Conservation (phyloP, 768 basidiomycete genomes). For the Termitomyces sp. region DNA sequence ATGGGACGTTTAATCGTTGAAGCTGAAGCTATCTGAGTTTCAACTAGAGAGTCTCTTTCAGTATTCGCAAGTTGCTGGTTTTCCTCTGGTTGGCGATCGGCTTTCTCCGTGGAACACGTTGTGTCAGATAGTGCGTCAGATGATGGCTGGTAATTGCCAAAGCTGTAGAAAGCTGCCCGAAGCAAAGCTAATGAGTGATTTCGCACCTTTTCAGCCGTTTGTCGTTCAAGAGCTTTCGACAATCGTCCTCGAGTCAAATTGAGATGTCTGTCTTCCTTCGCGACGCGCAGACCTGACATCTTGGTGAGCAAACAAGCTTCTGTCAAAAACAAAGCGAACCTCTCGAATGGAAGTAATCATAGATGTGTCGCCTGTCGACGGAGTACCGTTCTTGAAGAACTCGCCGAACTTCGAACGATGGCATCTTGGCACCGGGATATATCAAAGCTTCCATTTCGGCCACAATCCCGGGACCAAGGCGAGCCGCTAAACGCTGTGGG, state of each 20-base stretch:
- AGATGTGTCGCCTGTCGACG: conserved; percentile 72
- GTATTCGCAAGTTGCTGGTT: background rate
- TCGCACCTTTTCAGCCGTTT: conserved; percentile 8
- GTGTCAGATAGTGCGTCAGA: background rate
- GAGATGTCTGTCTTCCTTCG: conserved; percentile 60
- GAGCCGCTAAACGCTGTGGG: conserved; percentile 64
- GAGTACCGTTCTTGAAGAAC: conserved; percentile 68
- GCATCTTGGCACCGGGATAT: conserved; percentile 73
- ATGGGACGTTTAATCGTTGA: background rate
- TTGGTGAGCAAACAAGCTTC: conserved; percentile 16
- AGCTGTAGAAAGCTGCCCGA: background rate
- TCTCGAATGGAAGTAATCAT: conserved; percentile 75
- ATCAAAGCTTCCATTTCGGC: conserved; percentile 73
- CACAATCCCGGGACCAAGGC: conserved; percentile 64
- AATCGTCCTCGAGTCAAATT: conserved; percentile 46
- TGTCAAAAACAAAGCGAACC: conserved; percentile 27
- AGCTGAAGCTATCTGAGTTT: background rate
- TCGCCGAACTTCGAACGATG: conserved; percentile 65
- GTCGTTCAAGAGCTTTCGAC: conserved; percentile 23
- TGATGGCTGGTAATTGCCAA: background rate
- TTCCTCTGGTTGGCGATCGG: background rate
- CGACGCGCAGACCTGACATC: conserved; percentile 54
- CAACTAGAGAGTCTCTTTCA: background rate
- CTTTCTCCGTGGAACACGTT: background rate
- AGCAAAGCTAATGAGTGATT: background rate